phyloP scores from a whole-genome alignment of 2,329 filamentous ascomycete species.

The Passalora sequoiae region DNA sequence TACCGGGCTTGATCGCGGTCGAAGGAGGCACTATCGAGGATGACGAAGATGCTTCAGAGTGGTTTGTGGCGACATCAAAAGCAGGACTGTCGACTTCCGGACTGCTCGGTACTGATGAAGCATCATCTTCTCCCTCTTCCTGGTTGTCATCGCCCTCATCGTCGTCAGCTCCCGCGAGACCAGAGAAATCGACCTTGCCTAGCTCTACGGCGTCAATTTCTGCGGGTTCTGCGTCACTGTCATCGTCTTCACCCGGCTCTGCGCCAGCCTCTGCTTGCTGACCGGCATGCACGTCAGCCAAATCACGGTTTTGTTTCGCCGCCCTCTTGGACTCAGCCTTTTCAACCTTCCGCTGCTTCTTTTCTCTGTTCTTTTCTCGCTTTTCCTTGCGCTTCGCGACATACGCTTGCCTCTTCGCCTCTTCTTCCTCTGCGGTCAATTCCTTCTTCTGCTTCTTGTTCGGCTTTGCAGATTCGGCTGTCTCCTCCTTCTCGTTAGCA shows the following conservation, averaged over 20 bases:
- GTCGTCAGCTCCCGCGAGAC: constrained; percentile 23
- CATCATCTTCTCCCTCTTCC: constrained; percentile 29
- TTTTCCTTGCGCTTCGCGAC: constrained; percentile 43
- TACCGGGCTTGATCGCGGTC: constrained; percentile 15
- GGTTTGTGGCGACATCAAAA: constrained; percentile 36
- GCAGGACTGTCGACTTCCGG: constrained; percentile 38
- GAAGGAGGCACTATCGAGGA: constrained; percentile 42
- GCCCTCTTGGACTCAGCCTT: constrained; percentile 39
- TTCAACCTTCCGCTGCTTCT: constrained; percentile 35
- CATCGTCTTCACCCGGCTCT: constrained; percentile 21
- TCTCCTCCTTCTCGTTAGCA: constrained; percentile 32
- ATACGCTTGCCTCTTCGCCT: constrained; percentile 33
- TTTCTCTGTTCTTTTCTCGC: constrained; percentile 44
- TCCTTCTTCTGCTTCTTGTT: constrained; percentile 42
- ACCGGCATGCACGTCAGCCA: constrained; percentile 19
- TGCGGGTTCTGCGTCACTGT: constrained; percentile 26
- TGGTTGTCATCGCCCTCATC: constrained; percentile 24
- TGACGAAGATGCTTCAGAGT: constrained; percentile 43
- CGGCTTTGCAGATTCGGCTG: constrained; percentile 37
- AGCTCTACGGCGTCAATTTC: constrained; percentile 24
- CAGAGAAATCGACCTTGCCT: constrained; percentile 32
- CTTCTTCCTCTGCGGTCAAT: constrained; percentile 23
- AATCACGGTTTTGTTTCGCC: constrained; percentile 27
- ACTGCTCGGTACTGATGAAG: constrained; percentile 35
- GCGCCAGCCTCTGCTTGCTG: constrained; percentile 26